A percentile compares a stretch with the other conserved stretches of the same genome.
These are phyloP conservation scores for Colletotrichum chlorophyti DNA, from an alignment of 2,329 filamentous ascomycete genomes.

Conservation along the genomic window DNA sequence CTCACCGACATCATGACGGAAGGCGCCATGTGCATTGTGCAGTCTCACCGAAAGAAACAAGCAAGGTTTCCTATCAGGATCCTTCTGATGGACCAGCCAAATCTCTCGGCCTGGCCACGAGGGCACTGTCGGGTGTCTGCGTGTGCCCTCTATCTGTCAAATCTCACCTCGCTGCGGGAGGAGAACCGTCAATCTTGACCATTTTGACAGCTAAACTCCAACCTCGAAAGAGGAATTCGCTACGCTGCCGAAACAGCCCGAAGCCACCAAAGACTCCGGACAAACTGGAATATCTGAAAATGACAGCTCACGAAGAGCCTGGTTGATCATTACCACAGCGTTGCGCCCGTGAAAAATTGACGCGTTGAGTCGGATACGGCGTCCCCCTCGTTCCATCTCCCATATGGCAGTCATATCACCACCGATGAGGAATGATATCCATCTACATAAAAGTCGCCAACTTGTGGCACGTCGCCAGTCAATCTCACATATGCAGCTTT, in stretches of 20 bases:
- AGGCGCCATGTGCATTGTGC: constrained; percentile 5
- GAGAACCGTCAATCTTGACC: neutral
- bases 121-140: neutral
- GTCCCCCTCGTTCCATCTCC: neutral
- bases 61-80: constrained; percentile 13
- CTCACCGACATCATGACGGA: constrained; percentile 3
- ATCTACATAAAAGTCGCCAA: neutral
- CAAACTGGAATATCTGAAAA: too few species aligned
- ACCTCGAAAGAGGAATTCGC: neutral
- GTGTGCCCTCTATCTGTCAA: constrained; percentile 17
- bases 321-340: neutral
- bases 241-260: neutral
- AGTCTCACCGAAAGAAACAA: constrained; percentile 20
- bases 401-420: neutral
- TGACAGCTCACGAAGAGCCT: neutral
- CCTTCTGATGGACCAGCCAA: constrained; percentile 16
- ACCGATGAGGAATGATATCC: neutral
- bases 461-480: constrained; percentile 11
- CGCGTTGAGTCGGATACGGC: neutral
- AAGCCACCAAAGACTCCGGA: neutral
- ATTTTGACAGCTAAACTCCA: neutral
- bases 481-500: constrained; percentile 14
- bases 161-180: neutral
- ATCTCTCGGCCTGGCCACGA: constrained; percentile 16
- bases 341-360: neutral